Evolutionary conservation across 371 early-diverging fungal species (phyloP).

Genomic region (Actinomortierella ambigua): DNA sequence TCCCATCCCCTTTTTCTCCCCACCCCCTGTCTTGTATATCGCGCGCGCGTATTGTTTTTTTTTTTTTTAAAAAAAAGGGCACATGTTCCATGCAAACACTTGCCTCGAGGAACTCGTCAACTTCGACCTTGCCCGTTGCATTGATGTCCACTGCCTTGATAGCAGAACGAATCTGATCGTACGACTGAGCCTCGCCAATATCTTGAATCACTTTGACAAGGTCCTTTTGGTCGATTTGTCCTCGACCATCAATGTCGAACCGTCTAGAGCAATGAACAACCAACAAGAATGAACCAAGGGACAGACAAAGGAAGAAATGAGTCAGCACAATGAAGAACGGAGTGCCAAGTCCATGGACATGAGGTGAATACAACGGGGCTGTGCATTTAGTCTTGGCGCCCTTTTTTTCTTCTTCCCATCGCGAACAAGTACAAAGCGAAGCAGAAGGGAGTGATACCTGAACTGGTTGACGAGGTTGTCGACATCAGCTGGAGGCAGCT

Average conservation of each 20-base stretch:
- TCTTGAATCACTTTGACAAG: conserved; percentile 71
- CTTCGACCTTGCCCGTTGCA: conserved; percentile 75
- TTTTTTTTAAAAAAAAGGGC: neutral
- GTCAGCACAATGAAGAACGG: neutral
- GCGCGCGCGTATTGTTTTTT: neutral
- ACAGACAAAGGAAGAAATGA: neutral
- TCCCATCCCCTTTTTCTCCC: no score
- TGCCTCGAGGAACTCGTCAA: conserved; percentile 87
- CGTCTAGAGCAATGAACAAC: conserved; percentile 49
- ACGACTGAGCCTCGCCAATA: conserved; percentile 71
- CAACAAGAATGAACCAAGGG: neutral
- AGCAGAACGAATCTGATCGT: conserved; percentile 79
- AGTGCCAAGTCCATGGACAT: neutral
- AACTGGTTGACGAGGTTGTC: conserved; percentile 65
- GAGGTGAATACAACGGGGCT: neutral
- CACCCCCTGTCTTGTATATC: no score
- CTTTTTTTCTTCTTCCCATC: no score
- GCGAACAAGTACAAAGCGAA: no score
- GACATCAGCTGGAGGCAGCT: conserved; percentile 63
- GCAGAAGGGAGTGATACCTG: no score
- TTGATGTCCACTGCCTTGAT: conserved; percentile 75
- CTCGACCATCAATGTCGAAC: conserved; percentile 76
- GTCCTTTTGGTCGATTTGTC: conserved; percentile 76
- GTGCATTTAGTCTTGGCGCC: no score
- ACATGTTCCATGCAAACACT: conserved; percentile 5